These are phyloP conservation scores for Kandelia obovata DNA, from an alignment of 345 rosid genomes.

Conservation along the genomic window DNA sequence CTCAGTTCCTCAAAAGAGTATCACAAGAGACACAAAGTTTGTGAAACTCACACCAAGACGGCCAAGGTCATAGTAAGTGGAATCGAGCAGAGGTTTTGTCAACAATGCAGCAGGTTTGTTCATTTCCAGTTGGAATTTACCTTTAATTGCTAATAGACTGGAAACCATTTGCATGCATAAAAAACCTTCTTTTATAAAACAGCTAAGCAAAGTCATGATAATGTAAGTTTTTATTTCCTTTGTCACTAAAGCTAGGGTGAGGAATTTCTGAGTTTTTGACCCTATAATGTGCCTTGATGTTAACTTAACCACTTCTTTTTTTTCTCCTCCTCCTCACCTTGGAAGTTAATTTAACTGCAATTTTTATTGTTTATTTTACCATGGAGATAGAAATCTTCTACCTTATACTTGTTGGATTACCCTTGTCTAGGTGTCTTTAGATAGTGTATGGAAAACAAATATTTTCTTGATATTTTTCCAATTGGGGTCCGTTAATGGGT, in stretches of 20 bases:
- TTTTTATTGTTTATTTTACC: neutral
- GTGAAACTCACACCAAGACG: slow-evolving; percentile 56
- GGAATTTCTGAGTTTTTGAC: neutral
- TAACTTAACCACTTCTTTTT: neutral
- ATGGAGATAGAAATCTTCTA: neutral
- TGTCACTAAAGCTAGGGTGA: neutral
- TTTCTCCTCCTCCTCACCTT: too few relatives aligned
- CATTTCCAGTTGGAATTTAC: neutral
- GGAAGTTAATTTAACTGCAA: neutral
- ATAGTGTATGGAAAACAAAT: neutral
- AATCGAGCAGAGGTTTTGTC: slow-evolving; percentile 56
- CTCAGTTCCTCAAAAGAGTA: slow-evolving; percentile 54
- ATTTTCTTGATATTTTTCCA: neutral
- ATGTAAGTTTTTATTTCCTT: neutral
- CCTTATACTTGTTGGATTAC: neutral
- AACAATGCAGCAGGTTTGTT: slow-evolving; percentile 59
- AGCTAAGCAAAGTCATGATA: neutral
- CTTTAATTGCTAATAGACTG: neutral
- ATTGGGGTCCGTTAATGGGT: neutral
- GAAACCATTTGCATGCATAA: neutral
- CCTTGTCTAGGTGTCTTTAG: neutral
- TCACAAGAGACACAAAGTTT: slow-evolving; percentile 56
- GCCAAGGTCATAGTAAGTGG: slow-evolving; percentile 53
- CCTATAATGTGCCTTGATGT: neutral
- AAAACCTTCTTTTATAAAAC: neutral